A percentile compares a stretch with the other conserved stretches of the same genome.
phyloP scores from a whole-genome alignment of 768 basidiomycete genomes.

The Lactifluus hygrophoroides region DNA sequence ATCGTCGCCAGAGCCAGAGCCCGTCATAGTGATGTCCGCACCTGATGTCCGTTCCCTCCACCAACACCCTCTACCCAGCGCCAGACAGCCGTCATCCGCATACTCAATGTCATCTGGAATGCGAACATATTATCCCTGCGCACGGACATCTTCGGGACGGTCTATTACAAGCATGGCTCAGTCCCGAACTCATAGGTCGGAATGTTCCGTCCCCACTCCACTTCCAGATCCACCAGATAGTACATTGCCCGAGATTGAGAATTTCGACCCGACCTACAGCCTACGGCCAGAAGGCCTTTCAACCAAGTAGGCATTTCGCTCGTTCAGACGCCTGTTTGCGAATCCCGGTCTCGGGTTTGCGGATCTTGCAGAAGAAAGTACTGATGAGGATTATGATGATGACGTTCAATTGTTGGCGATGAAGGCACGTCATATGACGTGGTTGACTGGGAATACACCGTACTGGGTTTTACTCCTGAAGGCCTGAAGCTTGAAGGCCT shows the following conservation, averaged over 20 bases:
- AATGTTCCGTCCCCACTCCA: too few relatives aligned
- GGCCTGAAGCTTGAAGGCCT: too few relatives aligned
- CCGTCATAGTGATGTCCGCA: constrained; percentile 14
- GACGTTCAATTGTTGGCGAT: constrained; percentile 29
- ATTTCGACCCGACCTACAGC: constrained; percentile 95
- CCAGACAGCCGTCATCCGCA: constrained; percentile 4
- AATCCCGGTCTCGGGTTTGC: constrained; percentile 60
- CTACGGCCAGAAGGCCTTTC: constrained; percentile 88
- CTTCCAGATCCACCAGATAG: too few relatives aligned
- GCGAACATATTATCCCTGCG: constrained; percentile 10
- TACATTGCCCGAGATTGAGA: too few relatives aligned
- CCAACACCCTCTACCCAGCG: too few relatives aligned
- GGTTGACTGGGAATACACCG: constrained; percentile 60
- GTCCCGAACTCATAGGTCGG: constrained; percentile 13
- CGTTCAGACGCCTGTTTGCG: constrained; percentile 66
- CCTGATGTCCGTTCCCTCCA: too few relatives aligned
- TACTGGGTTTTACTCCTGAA: constrained; percentile 39
- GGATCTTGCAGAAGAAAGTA: constrained; percentile 65
- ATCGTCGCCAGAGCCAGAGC: constrained; percentile 17
- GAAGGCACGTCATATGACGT: too few relatives aligned
- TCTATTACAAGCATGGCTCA: constrained; percentile 7
- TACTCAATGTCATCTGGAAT: constrained; percentile 1
- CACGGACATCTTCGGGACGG: constrained; percentile 7
- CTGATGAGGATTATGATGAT: constrained; percentile 39
- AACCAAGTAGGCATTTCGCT: constrained; percentile 69